A percentile compares a stretch with the other conserved stretches of the same genome.
Evolutionary conservation across 139 green algal species (phyloP).

Genomic region (Auxenochlorella pyrenoidosa): DNA sequence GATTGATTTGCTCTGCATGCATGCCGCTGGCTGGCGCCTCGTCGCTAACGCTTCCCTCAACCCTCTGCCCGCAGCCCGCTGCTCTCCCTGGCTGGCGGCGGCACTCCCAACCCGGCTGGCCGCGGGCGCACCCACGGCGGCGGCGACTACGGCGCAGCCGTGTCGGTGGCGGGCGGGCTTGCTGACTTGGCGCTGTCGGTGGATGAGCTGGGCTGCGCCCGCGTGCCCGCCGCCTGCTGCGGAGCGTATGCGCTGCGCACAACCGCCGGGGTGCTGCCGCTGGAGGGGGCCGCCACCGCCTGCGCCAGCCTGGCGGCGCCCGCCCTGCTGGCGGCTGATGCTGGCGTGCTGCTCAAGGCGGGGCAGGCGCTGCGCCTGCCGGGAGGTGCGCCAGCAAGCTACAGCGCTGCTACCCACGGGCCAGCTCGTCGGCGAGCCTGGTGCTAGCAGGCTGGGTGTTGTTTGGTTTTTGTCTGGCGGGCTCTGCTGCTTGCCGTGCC

Average conservation of each 20-base stretch:
- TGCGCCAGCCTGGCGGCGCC: constrained; percentile 23
- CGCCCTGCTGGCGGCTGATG: constrained; percentile 23
- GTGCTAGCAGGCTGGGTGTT: too few relatives aligned
- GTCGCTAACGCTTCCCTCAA: neutral
- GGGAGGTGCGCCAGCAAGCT: neutral
- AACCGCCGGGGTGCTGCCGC: constrained; percentile 35
- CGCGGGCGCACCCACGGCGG: constrained; percentile 28
- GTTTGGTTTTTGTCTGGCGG: neutral
- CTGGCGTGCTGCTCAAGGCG: constrained; percentile 14
- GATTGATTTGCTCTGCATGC: too few relatives aligned
- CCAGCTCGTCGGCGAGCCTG: too few relatives aligned
- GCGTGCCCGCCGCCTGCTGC: constrained; percentile 31
- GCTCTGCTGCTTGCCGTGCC: neutral
- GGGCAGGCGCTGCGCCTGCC: constrained; percentile 44
- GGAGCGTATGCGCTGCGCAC: constrained; percentile 39
- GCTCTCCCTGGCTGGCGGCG: neutral
- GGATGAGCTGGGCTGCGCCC: constrained; percentile 40
- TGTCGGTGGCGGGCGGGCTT: constrained; percentile 18
- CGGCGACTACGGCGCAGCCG: constrained; percentile 37
- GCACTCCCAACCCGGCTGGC: constrained; percentile 17
- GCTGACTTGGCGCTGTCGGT: constrained; percentile 32
- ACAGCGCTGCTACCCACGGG: neutral
- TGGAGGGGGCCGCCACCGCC: constrained; percentile 16
- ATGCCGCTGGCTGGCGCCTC: neutral
- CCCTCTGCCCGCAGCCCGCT: constrained; percentile 16